phyloP scores from a whole-genome alignment of 2,329 filamentous ascomycete species.

The Thielaviopsis musarum region DNA sequence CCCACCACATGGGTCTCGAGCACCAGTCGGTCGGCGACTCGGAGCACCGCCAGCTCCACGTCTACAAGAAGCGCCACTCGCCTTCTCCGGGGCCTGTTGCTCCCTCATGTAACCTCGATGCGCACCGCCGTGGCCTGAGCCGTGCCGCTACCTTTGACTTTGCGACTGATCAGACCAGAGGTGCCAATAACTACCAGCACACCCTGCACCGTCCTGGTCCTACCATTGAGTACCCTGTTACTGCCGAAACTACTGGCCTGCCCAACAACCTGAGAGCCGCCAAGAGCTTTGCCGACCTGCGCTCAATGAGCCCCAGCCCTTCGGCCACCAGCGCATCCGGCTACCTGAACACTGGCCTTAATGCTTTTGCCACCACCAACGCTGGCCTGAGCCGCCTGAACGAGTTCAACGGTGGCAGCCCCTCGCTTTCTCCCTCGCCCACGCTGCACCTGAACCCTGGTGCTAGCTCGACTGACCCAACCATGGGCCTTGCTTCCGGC shows the following conservation, averaged over 20 bases:
- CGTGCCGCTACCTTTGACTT: constrained; percentile 97
- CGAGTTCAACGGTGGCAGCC: constrained; percentile 15
- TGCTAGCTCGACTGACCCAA: constrained; percentile 14
- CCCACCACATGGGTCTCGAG: constrained; percentile 84
- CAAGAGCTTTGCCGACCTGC: constrained; percentile 91
- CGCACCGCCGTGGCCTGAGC: constrained; percentile 70
- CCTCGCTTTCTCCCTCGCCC: constrained; percentile 8
- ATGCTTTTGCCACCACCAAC: constrained; percentile 20
- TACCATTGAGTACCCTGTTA: constrained; percentile 77
- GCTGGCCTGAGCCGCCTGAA: constrained; percentile 7
- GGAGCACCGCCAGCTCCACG: constrained; percentile 77
- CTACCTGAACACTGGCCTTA: constrained; percentile 41
- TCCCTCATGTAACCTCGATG: constrained; percentile 52
- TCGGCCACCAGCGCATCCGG: constrained; percentile 60
- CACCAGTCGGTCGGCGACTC: constrained; percentile 81
- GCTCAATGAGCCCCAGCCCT: constrained; percentile 88
- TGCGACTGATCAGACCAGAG: constrained; percentile 56
- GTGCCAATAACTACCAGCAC: constrained; percentile 54
- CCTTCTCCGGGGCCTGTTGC: constrained; percentile 35
- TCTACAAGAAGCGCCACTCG: constrained; percentile 52
- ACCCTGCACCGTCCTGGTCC: constrained; percentile 69
- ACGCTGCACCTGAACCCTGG: constrained; percentile 16
- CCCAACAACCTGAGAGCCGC: constrained; percentile 76
- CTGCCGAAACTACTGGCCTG: constrained; percentile 43
- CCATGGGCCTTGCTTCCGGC: constrained; percentile 7